phyloP scores from a whole-genome alignment of 1,139 yeast species.

The Suhomyces chickasaworum region DNA sequence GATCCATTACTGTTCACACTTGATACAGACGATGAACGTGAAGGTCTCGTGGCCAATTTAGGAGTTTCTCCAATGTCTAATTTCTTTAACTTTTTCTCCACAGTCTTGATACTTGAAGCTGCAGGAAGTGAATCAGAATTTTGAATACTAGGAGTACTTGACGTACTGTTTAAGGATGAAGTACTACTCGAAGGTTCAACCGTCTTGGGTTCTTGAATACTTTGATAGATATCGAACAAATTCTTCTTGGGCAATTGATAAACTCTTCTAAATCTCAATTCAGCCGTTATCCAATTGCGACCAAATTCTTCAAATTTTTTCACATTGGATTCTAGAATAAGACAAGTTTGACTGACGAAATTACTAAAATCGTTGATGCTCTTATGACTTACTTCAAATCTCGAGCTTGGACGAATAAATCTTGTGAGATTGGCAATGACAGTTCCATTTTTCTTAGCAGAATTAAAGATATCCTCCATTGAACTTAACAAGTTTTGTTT shows the following conservation, averaged over 20 bases:
- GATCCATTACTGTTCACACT: conserved; percentile 21
- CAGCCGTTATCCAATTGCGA: conserved; percentile 37
- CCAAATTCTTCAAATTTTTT: conserved; percentile 38
- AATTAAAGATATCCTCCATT: conserved; percentile 48
- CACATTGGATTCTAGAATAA: conserved; percentile 26
- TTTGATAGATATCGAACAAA: conserved; percentile 24
- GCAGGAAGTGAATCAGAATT: conserved; percentile 3
- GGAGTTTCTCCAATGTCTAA: conserved; percentile 21
- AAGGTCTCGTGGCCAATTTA: conserved; percentile 13
- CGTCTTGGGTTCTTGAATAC: conserved; percentile 13
- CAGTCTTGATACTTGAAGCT: conserved; percentile 2
- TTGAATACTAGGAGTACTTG: conserved; percentile 1
- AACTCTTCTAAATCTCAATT: conserved; percentile 38
- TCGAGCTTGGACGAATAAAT: conserved; percentile 49
- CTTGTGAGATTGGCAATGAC: conserved; percentile 53
- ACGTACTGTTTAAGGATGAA: conserved; percentile 2
- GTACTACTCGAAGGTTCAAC: conserved; percentile 4
- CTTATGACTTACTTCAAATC: conserved; percentile 37
- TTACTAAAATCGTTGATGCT: conserved; percentile 43
- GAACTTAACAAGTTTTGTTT: conserved; percentile 32
- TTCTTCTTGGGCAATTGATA: conserved; percentile 34
- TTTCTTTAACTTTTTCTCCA: conserved; percentile 21
- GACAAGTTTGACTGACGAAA: conserved; percentile 32
- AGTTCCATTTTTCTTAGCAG: conserved; percentile 53
- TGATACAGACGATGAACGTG: conserved; percentile 28